phyloP scores from a whole-genome alignment of 192 early-diverging fungal species.

The Lobulomyces angularis region DNA sequence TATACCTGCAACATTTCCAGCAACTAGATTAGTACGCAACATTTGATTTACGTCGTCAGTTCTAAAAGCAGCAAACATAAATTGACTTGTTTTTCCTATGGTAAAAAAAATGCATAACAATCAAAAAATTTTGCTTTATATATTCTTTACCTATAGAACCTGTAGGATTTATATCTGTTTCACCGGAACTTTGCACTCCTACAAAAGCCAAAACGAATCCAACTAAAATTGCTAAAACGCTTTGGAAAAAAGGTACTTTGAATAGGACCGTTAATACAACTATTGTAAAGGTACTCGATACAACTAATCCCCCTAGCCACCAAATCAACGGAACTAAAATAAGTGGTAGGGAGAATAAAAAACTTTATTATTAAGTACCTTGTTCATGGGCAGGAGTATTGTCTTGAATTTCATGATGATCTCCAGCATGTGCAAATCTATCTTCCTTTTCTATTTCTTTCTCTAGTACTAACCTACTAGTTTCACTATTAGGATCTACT shows the following conservation, averaged over 20 bases:
- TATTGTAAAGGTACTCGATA: constrained; percentile 42
- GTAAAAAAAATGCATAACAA: constrained; percentile 65
- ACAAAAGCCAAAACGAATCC: constrained; percentile 65
- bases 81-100: constrained; percentile 74
- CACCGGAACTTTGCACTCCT: constrained; percentile 68
- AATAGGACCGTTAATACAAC: constrained; percentile 53
- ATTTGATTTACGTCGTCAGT: no score
- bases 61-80: constrained; percentile 65
- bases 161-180: constrained; percentile 73
- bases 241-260: constrained; percentile 51
- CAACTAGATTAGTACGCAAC: no score
- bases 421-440: constrained; percentile 1
- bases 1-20: no score
- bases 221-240: constrained; percentile 53
- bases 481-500: no score
- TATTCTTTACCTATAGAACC: no score
- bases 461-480: no score
- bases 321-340: constrained; percentile 50
- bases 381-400: constrained; percentile 7
- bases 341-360: constrained; percentile 22
- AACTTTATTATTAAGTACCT: no score
- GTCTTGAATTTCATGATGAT: constrained; percentile 1
- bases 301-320: constrained; percentile 50
- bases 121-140: no score
- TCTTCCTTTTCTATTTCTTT: constrained; percentile 1